phyloP scores from a whole-genome alignment of 495 filamentous ascomycete genomes.

The Penicillium chermesinum region DNA sequence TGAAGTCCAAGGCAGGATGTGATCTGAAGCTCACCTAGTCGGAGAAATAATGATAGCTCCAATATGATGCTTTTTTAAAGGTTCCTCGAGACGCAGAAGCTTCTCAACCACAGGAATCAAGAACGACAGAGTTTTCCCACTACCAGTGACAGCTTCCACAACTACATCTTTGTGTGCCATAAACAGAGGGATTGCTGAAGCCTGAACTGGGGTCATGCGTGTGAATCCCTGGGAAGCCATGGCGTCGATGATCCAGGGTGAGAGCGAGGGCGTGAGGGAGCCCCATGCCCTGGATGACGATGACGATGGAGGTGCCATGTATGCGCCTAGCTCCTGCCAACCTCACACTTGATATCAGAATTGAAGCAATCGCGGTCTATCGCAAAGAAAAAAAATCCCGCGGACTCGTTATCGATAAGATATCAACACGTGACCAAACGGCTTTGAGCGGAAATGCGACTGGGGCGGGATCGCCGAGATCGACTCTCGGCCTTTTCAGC shows the following conservation, averaged over 20 bases:
- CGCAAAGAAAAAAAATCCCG: slow-evolving; percentile 17
- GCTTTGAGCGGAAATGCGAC: slow-evolving; percentile 17
- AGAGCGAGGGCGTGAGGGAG: slow-evolving; percentile 68
- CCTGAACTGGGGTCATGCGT: slow-evolving; percentile 90
- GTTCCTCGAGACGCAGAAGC: slow-evolving; percentile 67
- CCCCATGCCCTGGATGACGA: slow-evolving; percentile 65
- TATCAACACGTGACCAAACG: slow-evolving; percentile 21
- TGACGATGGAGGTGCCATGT: slow-evolving; percentile 38
- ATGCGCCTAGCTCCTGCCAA: not conserved
- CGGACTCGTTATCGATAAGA: slow-evolving; percentile 29
- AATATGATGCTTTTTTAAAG: slow-evolving; percentile 81
- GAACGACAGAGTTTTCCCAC: slow-evolving; percentile 90
- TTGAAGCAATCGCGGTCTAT: slow-evolving; percentile 3
- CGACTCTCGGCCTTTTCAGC: slow-evolving; percentile 18
- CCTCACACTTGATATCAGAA: not conserved
- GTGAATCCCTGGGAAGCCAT: slow-evolving; percentile 78
- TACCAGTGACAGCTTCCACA: slow-evolving; percentile 93
- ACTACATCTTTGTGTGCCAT: slow-evolving; percentile 94
- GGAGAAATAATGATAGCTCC: slow-evolving; percentile 88
- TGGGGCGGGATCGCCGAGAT: too few species aligned
- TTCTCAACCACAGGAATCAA: slow-evolving; percentile 85
- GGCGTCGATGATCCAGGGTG: slow-evolving; percentile 86
- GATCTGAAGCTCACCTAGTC: slow-evolving; percentile 50
- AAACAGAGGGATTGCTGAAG: slow-evolving; percentile 87
- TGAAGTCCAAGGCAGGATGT: not conserved